phyloP scores from a whole-genome alignment of 805 yeast species.

The Suhomyces sp. region DNA sequence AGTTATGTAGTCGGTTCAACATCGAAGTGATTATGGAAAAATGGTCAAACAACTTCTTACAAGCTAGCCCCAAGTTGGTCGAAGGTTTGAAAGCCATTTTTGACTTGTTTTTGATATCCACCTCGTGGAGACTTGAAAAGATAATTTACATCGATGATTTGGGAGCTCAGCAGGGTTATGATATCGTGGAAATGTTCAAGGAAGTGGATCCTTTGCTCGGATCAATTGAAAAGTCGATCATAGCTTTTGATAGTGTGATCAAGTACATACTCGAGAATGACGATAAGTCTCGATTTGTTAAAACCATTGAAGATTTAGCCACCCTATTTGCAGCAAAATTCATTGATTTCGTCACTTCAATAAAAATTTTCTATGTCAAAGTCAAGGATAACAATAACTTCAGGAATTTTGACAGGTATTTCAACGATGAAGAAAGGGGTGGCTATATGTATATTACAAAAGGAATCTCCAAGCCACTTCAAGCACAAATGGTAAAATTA shows the following conservation, averaged over 20 bases:
- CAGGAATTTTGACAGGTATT: slow-evolving; percentile 33
- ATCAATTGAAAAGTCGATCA: slow-evolving; percentile 12
- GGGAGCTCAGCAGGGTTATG: slow-evolving; percentile 18
- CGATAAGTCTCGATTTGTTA: slow-evolving; percentile 9
- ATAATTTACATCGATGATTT: slow-evolving; percentile 23
- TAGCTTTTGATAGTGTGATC: slow-evolving; percentile 20
- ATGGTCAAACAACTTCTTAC: slow-evolving; percentile 22
- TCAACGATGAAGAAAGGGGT: slow-evolving; percentile 17
- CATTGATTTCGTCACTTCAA: slow-evolving; percentile 32
- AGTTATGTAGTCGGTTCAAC: slow-evolving; percentile 13
- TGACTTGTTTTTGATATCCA: slow-evolving; percentile 23
- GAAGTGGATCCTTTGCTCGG: slow-evolving; percentile 16
- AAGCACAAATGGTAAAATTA: slow-evolving; percentile 33
- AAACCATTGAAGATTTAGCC: slow-evolving; percentile 22
- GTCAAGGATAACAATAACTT: slow-evolving; percentile 18
- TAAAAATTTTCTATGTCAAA: slow-evolving; percentile 34
- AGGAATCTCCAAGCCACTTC: slow-evolving; percentile 25
- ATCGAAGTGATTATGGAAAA: slow-evolving; percentile 15
- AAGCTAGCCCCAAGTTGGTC: slow-evolving; percentile 10
- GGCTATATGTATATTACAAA: slow-evolving; percentile 18
- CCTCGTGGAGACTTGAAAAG: slow-evolving; percentile 37
- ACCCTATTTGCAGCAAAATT: slow-evolving; percentile 22
- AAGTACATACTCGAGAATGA: slow-evolving; percentile 9
- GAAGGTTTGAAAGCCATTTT: slow-evolving; percentile 18
- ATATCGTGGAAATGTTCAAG: slow-evolving; percentile 22